Evolutionary conservation across 139 green algal species (phyloP), one percentile per base, ranked within the genome.

Genomic region (Diplosphaera chodatii): DNA sequence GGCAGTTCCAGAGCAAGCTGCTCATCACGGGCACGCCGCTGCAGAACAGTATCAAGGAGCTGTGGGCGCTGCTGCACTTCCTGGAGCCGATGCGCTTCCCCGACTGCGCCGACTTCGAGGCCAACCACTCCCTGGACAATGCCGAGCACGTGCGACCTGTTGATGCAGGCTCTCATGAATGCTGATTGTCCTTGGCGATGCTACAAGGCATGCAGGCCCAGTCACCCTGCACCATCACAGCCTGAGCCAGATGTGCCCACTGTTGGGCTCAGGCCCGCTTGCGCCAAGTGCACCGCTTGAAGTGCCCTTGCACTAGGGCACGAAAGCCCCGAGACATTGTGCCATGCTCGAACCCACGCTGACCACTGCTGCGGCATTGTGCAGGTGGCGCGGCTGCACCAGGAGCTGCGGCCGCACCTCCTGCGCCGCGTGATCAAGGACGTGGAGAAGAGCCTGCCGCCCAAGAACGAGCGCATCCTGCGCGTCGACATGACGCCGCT

Each of bases 61-160:
- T 97, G 64, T 97, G 91, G 89, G 85, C 83, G 10, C 87, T 97
- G 80, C 81, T 97, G 77, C 87, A 95, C 81, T 97, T 97, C 80
- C 79, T 97, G 71, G 80, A 96, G 55, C 85, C 88, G 0, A 66
- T 79, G 3, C 89, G 91, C 75, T 97, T 97, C 75, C 74, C 79
- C 25, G 78, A 85, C 62, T 77, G 68, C 30, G 84, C 89, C 29
- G 75, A 82, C 29, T 96, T 97, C 77, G 86, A 91, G 69, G 74
- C 68, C 0, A 78, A 83, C 33, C 87, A 93, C 76, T 74, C 77
- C 29, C 77, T 89, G 25, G 37, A 88, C 15, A 82, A 87, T 25
- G 76, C 82, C 4, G 73, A 86, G 32, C 23, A 71, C 55, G 74
- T 84, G 40, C 20, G 62, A n/a, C n/a, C n/a, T n/a, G n/a, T n/a